Percentiles rank a stretch among this genome's conserved stretches.
These are phyloP conservation scores for Papilionanthe hybrid DNA, from an alignment of 116 monocot species.

Conservation along the genomic window DNA sequence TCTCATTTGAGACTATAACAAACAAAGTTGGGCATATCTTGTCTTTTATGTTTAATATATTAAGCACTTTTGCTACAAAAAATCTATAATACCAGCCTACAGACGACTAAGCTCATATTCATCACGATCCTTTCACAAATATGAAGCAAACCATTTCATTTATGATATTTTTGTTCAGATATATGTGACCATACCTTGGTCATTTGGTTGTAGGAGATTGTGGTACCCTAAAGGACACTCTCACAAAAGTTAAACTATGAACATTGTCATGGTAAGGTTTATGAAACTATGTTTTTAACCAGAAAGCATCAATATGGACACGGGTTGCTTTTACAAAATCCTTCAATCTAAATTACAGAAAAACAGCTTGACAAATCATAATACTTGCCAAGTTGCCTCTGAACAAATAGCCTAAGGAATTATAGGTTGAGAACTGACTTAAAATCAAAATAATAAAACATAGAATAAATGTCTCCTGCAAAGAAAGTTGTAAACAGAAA, in stretches of 20 bases:
- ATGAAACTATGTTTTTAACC: neutral
- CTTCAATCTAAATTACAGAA: neutral
- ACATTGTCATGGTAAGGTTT: neutral
- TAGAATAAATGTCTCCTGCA: neutral
- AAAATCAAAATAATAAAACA: neutral
- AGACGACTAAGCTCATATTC: neutral
- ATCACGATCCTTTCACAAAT: neutral
- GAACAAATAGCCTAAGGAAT: neutral
- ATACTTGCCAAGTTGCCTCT: neutral
- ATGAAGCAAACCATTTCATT: neutral
- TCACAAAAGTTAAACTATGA: neutral
- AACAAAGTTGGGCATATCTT: neutral
- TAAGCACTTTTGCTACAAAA: neutral
- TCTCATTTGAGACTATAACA: neutral
- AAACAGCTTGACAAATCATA: neutral
- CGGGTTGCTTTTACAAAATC: neutral
- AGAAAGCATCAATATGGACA: neutral
- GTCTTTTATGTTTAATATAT: neutral
- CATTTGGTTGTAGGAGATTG: neutral
- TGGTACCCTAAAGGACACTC: neutral
- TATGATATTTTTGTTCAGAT: neutral
- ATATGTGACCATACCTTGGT: neutral
- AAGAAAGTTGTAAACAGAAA: neutral
- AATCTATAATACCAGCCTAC: neutral
- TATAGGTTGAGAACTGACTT: neutral